Evolutionary conservation across 345 rosid species (phyloP).

Genomic region (Crucihimalaya himalaica): DNA sequence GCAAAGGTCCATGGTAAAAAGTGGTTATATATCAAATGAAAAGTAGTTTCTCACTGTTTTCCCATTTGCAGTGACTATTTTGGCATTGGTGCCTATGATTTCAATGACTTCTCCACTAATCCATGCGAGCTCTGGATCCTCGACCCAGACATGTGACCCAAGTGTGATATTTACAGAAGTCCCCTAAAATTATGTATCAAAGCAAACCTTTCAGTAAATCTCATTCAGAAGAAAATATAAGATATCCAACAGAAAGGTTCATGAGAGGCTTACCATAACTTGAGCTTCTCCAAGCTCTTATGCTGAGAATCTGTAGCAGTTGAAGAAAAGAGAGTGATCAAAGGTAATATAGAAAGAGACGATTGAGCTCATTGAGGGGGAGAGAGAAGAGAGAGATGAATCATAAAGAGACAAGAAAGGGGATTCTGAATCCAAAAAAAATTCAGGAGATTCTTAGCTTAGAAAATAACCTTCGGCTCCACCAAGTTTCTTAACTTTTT

Average conservation of each 20-base stretch:
- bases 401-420: slow-evolving; percentile 23
- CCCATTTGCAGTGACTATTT: slow-evolving; percentile 41
- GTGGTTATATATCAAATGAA: slow-evolving; percentile 13
- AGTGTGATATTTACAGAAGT: slow-evolving; percentile 58
- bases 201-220: slow-evolving; percentile 15
- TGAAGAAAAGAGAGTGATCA: slow-evolving; percentile 24
- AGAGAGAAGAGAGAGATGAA: slow-evolving; percentile 2
- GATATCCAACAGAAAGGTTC: slow-evolving; percentile 1
- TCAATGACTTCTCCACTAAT: slow-evolving; percentile 57
- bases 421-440: slow-evolving; percentile 41
- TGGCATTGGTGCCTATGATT: slow-evolving; percentile 52
- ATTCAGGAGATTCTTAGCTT: slow-evolving; percentile 34
- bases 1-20: not conserved
- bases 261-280: slow-evolving; percentile 45
- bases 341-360: not conserved
- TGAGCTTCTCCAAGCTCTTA: slow-evolving; percentile 18
- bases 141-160: slow-evolving; percentile 65
- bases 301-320: slow-evolving; percentile 15
- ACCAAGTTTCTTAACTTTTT: slow-evolving; percentile 25
- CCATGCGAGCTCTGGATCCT: slow-evolving; percentile 64
- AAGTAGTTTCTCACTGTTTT: slow-evolving; percentile 48
- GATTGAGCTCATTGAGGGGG: not conserved
- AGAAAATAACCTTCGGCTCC: slow-evolving; percentile 20
- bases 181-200: slow-evolving; percentile 44
- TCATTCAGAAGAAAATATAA: slow-evolving; percentile 19